phyloP scores from a whole-genome alignment of 148 eudicot genomes.

The Camellia lanceoleosa region DNA sequence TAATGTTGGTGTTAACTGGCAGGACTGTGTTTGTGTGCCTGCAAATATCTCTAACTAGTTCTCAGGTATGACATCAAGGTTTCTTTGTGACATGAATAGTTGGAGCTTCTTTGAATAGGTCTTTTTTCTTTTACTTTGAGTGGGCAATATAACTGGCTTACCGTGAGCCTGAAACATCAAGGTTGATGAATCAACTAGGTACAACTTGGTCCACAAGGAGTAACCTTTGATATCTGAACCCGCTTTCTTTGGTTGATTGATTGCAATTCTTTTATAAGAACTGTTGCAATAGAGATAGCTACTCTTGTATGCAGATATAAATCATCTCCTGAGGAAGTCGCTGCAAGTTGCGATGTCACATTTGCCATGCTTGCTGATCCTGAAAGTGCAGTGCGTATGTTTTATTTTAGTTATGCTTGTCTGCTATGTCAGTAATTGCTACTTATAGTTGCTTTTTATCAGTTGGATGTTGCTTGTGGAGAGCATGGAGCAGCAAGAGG shows the following conservation, averaged over 20 bases:
- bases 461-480: slow-evolving; percentile 91
- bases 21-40: background rate
- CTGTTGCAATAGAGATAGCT: background rate
- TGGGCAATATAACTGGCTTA: background rate
- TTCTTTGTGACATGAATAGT: background rate
- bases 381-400: slow-evolving; percentile 91
- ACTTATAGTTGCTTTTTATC: slow-evolving; percentile 22
- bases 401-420: slow-evolving; percentile 23
- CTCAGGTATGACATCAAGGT: background rate
- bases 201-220: background rate
- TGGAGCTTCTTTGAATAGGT: background rate
- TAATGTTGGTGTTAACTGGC: background rate
- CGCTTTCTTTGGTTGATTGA: background rate
- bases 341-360: slow-evolving; percentile 89
- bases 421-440: slow-evolving; percentile 18
- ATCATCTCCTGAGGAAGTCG: slow-evolving; percentile 86
- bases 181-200: background rate
- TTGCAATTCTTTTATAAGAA: background rate
- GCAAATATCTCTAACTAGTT: background rate
- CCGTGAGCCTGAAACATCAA: background rate
- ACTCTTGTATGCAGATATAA: slow-evolving; percentile 52
- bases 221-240: background rate
- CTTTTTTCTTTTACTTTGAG: background rate
- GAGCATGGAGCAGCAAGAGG: slow-evolving; percentile 77
- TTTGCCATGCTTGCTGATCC: slow-evolving; percentile 99